Base-by-base conservation (phyloP, 2,329 filamentous ascomycete genomes). In the Fusarium hainanense region DNA sequence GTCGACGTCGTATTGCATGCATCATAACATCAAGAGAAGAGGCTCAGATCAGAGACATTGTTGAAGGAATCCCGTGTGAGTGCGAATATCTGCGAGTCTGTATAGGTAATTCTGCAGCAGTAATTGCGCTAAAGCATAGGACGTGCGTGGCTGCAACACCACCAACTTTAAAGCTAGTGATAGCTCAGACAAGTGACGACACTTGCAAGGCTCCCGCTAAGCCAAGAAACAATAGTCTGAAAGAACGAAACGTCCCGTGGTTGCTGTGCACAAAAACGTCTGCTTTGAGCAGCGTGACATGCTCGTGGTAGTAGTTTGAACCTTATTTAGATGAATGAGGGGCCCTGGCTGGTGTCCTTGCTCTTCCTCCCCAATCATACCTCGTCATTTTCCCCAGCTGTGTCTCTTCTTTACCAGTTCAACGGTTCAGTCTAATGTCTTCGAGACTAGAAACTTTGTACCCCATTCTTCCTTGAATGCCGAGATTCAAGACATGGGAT, bases 301-400 rank as follows among this genome's bases (percentile, higher is more conserved):
- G 46, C 62, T 48, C 49, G 50, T 41, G 16, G 44, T 66, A 49
- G 66, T 51, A 51, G 49, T 23, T 44, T 47, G 66, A 74, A 74
- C 70, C 71, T 74, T 74, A 69, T 59, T 69, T 58, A 63, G 56
- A 70, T 74, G 58, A 64, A 61, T 57, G 67, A 56, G 30, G 30
- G 60, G 43, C 59, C 61, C 61, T 70, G 58, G 60, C 42, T 58
- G 56, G 57, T 57, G 32, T 50, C 37, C 23, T 37, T 55, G 44
- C 50, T 48, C 57, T 49, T 68, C 27, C 41, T 52, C 56, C 58
- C 72, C 70, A 74, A 73, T 74, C 68, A 66, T 13, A n/a, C n/a
- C 7, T 54, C 43, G 28, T 40, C 28, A 25, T 61, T 37, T 59
- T 55, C 59, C 56, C 54, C 48, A 58, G 43, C 44, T 30, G 42